These are phyloP conservation scores for Raphanus raphanistrum DNA, from an alignment of 345 rosid genomes.

Conservation along the genomic window DNA sequence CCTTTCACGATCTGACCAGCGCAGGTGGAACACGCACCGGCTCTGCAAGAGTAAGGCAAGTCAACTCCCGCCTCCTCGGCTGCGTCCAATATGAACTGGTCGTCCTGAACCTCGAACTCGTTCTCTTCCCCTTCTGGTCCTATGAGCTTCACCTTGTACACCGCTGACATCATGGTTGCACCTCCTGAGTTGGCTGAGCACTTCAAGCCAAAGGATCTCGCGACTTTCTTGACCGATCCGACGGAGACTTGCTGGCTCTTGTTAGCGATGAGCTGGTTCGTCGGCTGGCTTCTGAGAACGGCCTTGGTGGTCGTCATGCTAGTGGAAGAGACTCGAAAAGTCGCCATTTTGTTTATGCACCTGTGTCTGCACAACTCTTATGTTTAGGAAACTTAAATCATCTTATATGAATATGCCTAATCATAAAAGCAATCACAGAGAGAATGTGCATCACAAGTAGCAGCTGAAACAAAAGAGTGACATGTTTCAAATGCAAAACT, in stretches of 20 bases:
- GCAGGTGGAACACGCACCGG: constrained; percentile 90
- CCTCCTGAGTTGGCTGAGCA: constrained; percentile 47
- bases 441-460: constrained; percentile 23
- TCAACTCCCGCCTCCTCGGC: constrained; percentile 82
- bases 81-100: constrained; percentile 68
- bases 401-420: not conserved
- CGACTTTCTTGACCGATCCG: constrained; percentile 50
- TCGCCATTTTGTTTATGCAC: constrained; percentile 47
- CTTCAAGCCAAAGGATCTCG: constrained; percentile 61
- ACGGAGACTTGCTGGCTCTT: constrained; percentile 35
- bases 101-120: constrained; percentile 65
- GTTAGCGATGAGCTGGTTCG: constrained; percentile 28
- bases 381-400: not conserved
- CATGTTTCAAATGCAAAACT: constrained; percentile 38
- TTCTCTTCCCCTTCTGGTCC: constrained; percentile 63
- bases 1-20: constrained; percentile 69
- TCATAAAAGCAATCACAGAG: not conserved
- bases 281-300: constrained; percentile 41
- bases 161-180: constrained; percentile 50
- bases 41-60: constrained; percentile 83
- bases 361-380: constrained; percentile 6
- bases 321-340: constrained; percentile 45
- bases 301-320: constrained; percentile 50
- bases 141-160: constrained; percentile 72
- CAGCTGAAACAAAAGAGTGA: constrained; percentile 21